Base-by-base conservation (phyloP, 495 filamentous ascomycete species). In the Sordaria brevicollis region DNA sequence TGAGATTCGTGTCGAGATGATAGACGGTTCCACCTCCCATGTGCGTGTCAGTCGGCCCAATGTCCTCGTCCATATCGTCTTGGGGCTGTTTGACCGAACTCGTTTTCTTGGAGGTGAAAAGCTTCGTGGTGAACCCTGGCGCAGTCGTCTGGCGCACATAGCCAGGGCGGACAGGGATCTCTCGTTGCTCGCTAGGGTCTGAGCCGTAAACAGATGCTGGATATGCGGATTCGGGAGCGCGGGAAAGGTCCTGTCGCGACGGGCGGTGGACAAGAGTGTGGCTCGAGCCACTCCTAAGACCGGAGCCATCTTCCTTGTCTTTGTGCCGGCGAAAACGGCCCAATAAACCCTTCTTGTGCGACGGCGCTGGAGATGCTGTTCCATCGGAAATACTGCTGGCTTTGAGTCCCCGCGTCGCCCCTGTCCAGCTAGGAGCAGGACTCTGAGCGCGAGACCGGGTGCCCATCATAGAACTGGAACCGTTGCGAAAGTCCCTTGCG, bases 1-100 rank as follows among this genome's bases (percentile, higher is more conserved):
- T 83, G 19, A 97, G 85, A 77, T 97, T 89, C 5, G 91, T 95
- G 79, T 97, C 93, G 13, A 97, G 88, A 68, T 85, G 83, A 77
- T 87, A 96, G 68, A 82, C 67, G 76, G 81, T 74, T 70, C 82
- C 79, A 69, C 78, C 76, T 67, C 76, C 74, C 36, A 82, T 79
- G 29, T 81, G 79, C 70, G 75, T 81, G 67, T 83, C 81, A 19
- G 80, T 81, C 1, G 82, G 49, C 29, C 82, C 80, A 70, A 83
- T 79, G 65, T 78, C 76, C 62, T 86, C 81, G 72, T 87, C 79
- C 70, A 75, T 71, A 72, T 86, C 78, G 72, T 87, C 79, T 65
- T 81, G 79, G 33, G 79, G 75, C 11, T 75, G 71, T 49, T 78
- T 78, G 37, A 76, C 66, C 19, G 78, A 72, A 21, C 81, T 79